Evolutionary conservation across 192 early-diverging fungal species (phyloP), one percentile per base, ranked within the genome.

Genomic region (Coemansia sp.): DNA sequence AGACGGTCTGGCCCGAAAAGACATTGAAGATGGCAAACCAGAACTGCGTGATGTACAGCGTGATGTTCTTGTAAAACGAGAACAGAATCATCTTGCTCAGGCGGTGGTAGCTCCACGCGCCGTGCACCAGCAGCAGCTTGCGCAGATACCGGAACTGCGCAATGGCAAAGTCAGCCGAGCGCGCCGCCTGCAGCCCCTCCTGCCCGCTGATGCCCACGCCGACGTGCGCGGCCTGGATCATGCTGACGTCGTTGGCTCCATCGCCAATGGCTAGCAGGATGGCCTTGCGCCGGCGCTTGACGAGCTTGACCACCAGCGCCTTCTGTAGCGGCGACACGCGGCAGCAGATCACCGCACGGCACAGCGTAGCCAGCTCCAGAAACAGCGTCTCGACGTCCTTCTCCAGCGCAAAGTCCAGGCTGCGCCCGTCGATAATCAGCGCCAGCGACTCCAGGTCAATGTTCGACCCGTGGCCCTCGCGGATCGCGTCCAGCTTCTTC

Each of bases 31-130:
- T 85, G 3, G 95, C 87, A 76, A 80, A 90, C 97, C 97, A 99
- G 62, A 99, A 91, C 82, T 99, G 97, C 43, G 95, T 99, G 67
- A 95, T 82, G 80, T 98, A 99, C 61, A 99, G 82, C 27, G 95
- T 91, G 56, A 99, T 95, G 73, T 99, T 99, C 82, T 99, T 99
- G 85, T 99, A 99, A 81, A 99, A 99, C 58, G 90, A 94, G 81
- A 91, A 99, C 56, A 99, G 82, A 52, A 97, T 94, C 77, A 99
- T 75, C 80, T 98, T 99, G 64, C 89, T 90, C 30, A 98, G 80
- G 42, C 97, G 82, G 59, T 94, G 91, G 78, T 99, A 99, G 51
- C 92, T 92, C 97, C 97, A 99, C 2, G 90, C 87, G 22, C 97
- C 97, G 69, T 99, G 97, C 4, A 98, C 97, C 27, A 99, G 82